Evolutionary conservation across 495 filamentous ascomycete genomes (phyloP), one percentile per base, ranked within the genome.

Genomic region (Daldinia vernicosa): DNA sequence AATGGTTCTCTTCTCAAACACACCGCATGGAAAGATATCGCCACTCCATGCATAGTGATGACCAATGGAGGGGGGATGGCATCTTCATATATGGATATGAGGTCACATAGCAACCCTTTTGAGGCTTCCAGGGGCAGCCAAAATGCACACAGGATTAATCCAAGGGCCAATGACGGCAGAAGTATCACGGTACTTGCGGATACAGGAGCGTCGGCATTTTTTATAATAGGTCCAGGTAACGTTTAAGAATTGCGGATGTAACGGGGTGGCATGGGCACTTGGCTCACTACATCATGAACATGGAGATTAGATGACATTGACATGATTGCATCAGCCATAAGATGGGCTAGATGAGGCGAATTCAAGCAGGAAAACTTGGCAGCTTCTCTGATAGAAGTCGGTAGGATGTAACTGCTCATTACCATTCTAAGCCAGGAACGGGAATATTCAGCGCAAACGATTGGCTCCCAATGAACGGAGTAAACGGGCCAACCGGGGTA

Each of bases 211-310:
- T 40, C 8, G 30, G 26, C 39, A 50, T 69, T 39, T 14, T n/a
- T 9, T 33, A 40, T 54, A 61, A 50, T 55, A 54, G 33, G 24
- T 30, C 51, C 17, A 24, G 35, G 64, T 47, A 51, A 50, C 50
- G 7, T 58, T 12, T 53, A 43, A 22, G 32, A 17, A 43, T 62
- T 32, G 17, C 43, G 45, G 6, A 52, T 55, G 60, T 69, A 63
- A 61, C 62, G 30, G 55, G 50, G 66, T 54, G 45, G 56, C 43
- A 73, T 60, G 22, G 67, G 33, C 14, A 32, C 63, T 63, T 61
- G 52, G 57, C 35, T 33, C 52, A 69, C 74, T 74, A 71, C 70
- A 76, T 76, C 70, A 73, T 73, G 57, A 40, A 69, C 27, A 50
- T 61, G 53, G 27, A 53, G 19, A 40, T 61, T 55, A 43, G 54